phyloP scores from a whole-genome alignment of 441 rosid genomes.

The Cnidoscolus chayamansa region DNA sequence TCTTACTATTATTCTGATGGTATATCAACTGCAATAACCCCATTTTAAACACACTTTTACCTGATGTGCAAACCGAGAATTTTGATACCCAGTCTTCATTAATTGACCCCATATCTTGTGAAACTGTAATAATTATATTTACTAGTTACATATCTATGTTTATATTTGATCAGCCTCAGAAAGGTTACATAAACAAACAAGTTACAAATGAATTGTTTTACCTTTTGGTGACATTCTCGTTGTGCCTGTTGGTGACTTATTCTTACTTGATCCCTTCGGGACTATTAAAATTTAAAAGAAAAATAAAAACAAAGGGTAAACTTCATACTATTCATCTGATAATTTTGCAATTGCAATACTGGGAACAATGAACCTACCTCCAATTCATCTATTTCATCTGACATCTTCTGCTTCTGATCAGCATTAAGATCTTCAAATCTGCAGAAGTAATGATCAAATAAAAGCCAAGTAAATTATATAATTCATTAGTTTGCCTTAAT shows the following conservation, averaged over 20 bases:
- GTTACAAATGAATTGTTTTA: slow-evolving; percentile 20
- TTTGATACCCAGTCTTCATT: slow-evolving; percentile 98
- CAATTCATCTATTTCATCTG: slow-evolving; percentile 39
- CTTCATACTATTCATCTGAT: slow-evolving; percentile 7
- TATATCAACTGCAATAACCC: neutral
- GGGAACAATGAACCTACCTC: slow-evolving; percentile 48
- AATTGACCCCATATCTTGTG: slow-evolving; percentile 98
- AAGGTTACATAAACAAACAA: neutral
- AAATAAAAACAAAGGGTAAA: neutral
- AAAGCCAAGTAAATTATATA: no score
- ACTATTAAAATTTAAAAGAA: slow-evolving; percentile 30
- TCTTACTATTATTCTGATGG: no score
- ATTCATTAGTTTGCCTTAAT: no score
- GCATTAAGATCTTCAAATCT: slow-evolving; percentile 53
- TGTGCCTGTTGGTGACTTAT: slow-evolving; percentile 70
- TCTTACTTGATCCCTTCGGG: slow-evolving; percentile 49
- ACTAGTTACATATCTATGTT: neutral
- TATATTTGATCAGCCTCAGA: neutral
- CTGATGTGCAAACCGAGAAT: slow-evolving; percentile 98
- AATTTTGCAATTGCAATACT: neutral
- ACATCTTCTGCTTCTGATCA: slow-evolving; percentile 46
- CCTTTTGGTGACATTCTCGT: slow-evolving; percentile 75
- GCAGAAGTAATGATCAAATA: slow-evolving; percentile 16
- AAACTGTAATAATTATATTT: slow-evolving; percentile 44
- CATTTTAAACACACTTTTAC: slow-evolving; percentile 27